Conservation (phyloP, 208 protist species). For the Trypanosoma rangeli region DNA sequence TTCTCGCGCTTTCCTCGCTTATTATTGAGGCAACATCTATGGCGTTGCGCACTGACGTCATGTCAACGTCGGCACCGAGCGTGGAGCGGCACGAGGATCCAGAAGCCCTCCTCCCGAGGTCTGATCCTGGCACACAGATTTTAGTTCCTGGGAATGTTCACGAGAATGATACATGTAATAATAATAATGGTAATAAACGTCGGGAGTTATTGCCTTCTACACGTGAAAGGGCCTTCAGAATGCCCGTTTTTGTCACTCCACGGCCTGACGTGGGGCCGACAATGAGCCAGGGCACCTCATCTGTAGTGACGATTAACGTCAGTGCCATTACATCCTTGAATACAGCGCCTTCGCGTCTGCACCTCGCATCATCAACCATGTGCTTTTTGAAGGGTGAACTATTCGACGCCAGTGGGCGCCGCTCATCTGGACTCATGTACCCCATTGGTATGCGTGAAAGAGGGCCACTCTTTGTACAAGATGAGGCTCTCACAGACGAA, state of each 20-base stretch:
- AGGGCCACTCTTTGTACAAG: not conserved
- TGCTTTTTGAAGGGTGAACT: not conserved
- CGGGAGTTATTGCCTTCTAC: not conserved
- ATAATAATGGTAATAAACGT: not conserved
- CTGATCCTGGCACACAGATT: not conserved
- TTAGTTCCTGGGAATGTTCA: not conserved
- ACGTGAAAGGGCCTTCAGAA: not conserved
- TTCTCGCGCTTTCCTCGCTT: not conserved
- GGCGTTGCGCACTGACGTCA: not conserved
- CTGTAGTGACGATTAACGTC: not conserved
- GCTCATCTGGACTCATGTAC: not conserved
- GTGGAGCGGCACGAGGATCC: not conserved
- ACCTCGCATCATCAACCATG: not conserved
- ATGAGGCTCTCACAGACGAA: slow-evolving; percentile 6
- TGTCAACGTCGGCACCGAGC: not conserved
- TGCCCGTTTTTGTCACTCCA: not conserved
- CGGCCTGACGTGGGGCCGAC: not conserved
- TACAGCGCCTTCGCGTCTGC: not conserved
- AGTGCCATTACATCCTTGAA: not conserved
- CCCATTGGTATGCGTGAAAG: not conserved
- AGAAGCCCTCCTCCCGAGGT: not conserved
- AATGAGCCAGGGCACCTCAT: not conserved
- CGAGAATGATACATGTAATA: slow-evolving; percentile 5
- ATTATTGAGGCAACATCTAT: slow-evolving; percentile 13
- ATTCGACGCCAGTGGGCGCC: not conserved